Conservation (phyloP, 345 rosid species). For the Brassica carinata region DNA sequence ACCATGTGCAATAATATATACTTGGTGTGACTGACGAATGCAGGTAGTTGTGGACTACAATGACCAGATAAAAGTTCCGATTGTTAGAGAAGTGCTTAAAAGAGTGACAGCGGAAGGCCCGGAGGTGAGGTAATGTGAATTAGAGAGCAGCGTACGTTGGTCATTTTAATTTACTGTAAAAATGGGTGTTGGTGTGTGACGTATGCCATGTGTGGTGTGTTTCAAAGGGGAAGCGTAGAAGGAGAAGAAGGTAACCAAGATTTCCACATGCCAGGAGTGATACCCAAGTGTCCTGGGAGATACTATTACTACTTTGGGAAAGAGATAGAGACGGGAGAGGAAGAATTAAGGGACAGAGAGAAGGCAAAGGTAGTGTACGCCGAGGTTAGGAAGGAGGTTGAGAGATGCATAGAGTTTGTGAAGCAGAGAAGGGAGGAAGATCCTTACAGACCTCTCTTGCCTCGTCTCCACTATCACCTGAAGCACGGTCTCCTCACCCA, state of each 20-base stretch:
- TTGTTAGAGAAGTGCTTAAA: conserved; percentile 45
- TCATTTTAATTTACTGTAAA: neutral
- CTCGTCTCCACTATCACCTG: conserved; percentile 49
- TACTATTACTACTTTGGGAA: conserved; percentile 75
- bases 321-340: conserved; percentile 60
- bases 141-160: conserved; percentile 5
- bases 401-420: conserved; percentile 56
- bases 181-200: conserved; percentile 7
- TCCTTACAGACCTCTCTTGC: conserved; percentile 57
- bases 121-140: conserved; percentile 53
- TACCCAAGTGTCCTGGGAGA: conserved; percentile 81
- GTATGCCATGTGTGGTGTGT: conserved; percentile 24
- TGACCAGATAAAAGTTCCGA: conserved; percentile 69
- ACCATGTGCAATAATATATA: neutral
- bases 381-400: conserved; percentile 58
- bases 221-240: conserved; percentile 48
- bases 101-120: conserved; percentile 42
- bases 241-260: conserved; percentile 73
- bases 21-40: conserved; percentile 17
- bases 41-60: conserved; percentile 70
- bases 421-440: conserved; percentile 62
- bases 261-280: conserved; percentile 55
- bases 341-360: conserved; percentile 51
- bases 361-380: conserved; percentile 53
- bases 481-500: conserved; percentile 47